Conservation (phyloP, 768 basidiomycete genomes). For the Suillus paluster region DNA sequence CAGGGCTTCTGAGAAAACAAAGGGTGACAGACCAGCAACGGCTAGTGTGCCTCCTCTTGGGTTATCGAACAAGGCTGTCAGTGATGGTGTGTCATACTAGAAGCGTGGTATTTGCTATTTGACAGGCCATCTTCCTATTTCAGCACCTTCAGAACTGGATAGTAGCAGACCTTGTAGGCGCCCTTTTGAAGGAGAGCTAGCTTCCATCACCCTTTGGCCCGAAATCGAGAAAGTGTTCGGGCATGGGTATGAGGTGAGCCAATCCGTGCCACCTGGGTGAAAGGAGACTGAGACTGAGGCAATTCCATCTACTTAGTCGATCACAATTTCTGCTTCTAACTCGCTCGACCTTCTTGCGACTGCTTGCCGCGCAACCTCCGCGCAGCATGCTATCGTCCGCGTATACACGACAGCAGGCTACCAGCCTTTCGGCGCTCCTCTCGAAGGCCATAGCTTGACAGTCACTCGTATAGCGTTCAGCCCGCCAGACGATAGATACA, state of each 20-base stretch:
- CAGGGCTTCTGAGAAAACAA: slow-evolving; percentile 12
- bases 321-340: slow-evolving; percentile 78
- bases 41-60: slow-evolving; percentile 95
- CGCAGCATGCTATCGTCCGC: slow-evolving; percentile 90
- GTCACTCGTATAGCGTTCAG: slow-evolving; percentile 92
- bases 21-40: slow-evolving; percentile 69
- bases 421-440: slow-evolving; percentile 69
- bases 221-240: slow-evolving; percentile 97
- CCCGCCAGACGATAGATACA: slow-evolving; percentile 67
- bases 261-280: slow-evolving; percentile 1
- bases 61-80: slow-evolving; percentile 91
- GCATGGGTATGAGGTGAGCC: slow-evolving; percentile 91
- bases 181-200: slow-evolving; percentile 93
- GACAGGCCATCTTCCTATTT: slow-evolving; percentile 8
- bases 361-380: slow-evolving; percentile 84
- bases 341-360: slow-evolving; percentile 77
- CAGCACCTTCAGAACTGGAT: slow-evolving; percentile 23
- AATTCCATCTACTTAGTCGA: slow-evolving; percentile 54
- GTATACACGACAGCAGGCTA: slow-evolving; percentile 76
- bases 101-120: not conserved
- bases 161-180: slow-evolving; percentile 33
- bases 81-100: slow-evolving; percentile 52
- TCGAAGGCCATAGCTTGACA: slow-evolving; percentile 86
- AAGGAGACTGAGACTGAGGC: not conserved
- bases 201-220: slow-evolving; percentile 90